phyloP scores from a whole-genome alignment of 495 filamentous ascomycete genomes.

The Chaetomidium leptoderma region DNA sequence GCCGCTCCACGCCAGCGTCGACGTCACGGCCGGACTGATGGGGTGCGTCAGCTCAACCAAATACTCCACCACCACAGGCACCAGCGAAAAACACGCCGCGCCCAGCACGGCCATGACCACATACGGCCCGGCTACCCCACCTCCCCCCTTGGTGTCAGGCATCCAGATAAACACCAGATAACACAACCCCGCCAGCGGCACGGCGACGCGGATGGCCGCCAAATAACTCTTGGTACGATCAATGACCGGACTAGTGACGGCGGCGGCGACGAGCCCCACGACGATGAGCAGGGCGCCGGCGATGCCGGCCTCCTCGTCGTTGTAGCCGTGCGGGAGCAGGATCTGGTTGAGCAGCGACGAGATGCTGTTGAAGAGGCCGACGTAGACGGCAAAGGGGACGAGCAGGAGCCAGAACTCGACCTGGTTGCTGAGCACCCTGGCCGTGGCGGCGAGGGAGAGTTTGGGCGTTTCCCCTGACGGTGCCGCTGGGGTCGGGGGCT shows the following conservation, averaged over 20 bases:
- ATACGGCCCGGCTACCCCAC: conserved; percentile 62
- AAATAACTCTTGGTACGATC: conserved; percentile 81
- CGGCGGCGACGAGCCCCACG: conserved; percentile 72
- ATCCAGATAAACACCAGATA: conserved; percentile 82
- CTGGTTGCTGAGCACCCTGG: conserved; percentile 45
- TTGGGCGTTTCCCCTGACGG: conserved; percentile 46
- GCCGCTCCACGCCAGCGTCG: conserved; percentile 75
- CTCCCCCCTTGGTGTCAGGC: conserved; percentile 55
- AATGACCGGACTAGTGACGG: conserved; percentile 71
- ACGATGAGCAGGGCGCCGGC: conserved; percentile 88
- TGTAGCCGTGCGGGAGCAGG: conserved; percentile 75
- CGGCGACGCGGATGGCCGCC: conserved; percentile 64
- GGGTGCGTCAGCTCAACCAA: conserved; percentile 83
- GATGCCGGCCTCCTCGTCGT: conserved; percentile 78
- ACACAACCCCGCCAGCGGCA: conserved; percentile 66
- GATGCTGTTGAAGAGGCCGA: conserved; percentile 88
- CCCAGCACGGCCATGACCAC: conserved; percentile 69
- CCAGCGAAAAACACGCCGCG: conserved; percentile 69
- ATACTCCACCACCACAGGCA: conserved; percentile 84
- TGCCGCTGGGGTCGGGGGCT: conserved; percentile 68
- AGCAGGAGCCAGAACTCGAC: conserved; percentile 72
- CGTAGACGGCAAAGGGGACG: conserved; percentile 74
- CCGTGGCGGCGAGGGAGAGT: conserved; percentile 48
- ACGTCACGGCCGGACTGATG: conserved; percentile 80
- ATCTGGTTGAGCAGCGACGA: conserved; percentile 90